Evolutionary conservation across 2,329 filamentous ascomycete species (phyloP), one percentile per base, ranked within the genome.

Genomic region (Metarhizium rileyi): DNA sequence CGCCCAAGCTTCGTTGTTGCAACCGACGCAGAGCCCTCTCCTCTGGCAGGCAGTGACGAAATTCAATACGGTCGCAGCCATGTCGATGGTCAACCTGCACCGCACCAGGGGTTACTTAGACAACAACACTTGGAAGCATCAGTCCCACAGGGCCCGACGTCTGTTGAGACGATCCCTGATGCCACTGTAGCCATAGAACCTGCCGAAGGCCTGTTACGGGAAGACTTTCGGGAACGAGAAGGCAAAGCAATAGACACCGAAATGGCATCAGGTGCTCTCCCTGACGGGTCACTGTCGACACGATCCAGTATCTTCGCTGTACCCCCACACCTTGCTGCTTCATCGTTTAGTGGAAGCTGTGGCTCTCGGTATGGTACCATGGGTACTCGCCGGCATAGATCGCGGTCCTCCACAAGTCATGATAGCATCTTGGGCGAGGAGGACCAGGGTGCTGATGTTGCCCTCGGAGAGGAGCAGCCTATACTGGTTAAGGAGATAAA

Each of bases 401-500:
- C 62, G 57, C 52, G 70, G 22, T 61, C 67, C 18, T 78, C 78
- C 3, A 76, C 80, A 67, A 65, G 65, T 3, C 69, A 77, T 51
- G 54, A 49, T 1, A 55, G 55, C 22, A 52, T 50, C 16, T 58
- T 58, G 56, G 52, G 14, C 48, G 56, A 7, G 56, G 52, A 26
- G 58, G 57, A 59, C 5, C 57, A 55, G 4, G 55, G 47, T 10
- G 53, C 48, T 6, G 64, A 66, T 4, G 62, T 58, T 25, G 58
- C 62, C 10, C 63, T 36, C 27, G 47, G 52, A 6, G 55, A 55
- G 33, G 51, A 50, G n/a, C 82, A 87, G 56, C 87, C 88, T 2
- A 76, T 96, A 49, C 70, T 95, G n/a, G 84, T 96, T 48, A 91
- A 90, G 69, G 86, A 90, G 65, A 78, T 95, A 12, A 87, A 94